Evolutionary conservation across 2,329 filamentous ascomycete species (phyloP).

Genomic region (Penicillium hesseltinei): DNA sequence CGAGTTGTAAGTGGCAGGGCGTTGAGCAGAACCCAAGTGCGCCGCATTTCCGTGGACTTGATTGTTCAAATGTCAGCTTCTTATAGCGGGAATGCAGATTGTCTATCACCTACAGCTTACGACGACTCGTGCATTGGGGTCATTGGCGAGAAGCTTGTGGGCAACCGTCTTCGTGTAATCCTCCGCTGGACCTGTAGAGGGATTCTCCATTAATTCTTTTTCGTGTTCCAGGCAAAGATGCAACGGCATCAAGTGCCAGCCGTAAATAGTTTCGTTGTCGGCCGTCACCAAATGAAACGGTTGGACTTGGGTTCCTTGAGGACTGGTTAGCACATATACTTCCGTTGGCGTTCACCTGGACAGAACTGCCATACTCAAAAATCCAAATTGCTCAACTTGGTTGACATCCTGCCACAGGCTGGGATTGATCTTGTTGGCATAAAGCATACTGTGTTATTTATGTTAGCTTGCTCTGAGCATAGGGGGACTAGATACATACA

Average conservation of each 20-base stretch:
- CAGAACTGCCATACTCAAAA: slow-evolving; percentile 64
- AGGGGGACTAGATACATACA: slow-evolving; percentile 56
- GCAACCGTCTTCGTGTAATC: slow-evolving; percentile 50
- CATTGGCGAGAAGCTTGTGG: slow-evolving; percentile 51
- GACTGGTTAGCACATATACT: slow-evolving; percentile 12
- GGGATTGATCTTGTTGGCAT: slow-evolving; percentile 76
- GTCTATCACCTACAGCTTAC: slow-evolving; percentile 50
- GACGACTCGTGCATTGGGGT: slow-evolving; percentile 54
- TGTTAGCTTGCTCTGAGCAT: neutral
- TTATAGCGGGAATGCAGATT: neutral
- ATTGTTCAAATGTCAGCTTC: slow-evolving; percentile 11
- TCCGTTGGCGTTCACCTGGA: neutral
- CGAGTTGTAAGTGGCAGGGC: slow-evolving; percentile 74
- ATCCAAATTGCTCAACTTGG: slow-evolving; percentile 78
- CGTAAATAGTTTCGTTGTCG: slow-evolving; percentile 76
- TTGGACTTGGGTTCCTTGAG: slow-evolving; percentile 78
- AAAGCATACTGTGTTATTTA: slow-evolving; percentile 63
- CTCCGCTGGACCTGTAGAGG: slow-evolving; percentile 51
- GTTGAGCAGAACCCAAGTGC: slow-evolving; percentile 74
- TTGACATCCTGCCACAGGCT: slow-evolving; percentile 70
- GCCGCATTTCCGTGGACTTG: slow-evolving; percentile 68
- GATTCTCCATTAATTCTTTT: slow-evolving; percentile 55
- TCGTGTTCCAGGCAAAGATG: slow-evolving; percentile 74
- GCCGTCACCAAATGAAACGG: slow-evolving; percentile 74
- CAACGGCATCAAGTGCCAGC: slow-evolving; percentile 86